These are phyloP conservation scores for Wickerhamiella occidentalis DNA, from an alignment of 805 yeast species.

Conservation along the genomic window DNA sequence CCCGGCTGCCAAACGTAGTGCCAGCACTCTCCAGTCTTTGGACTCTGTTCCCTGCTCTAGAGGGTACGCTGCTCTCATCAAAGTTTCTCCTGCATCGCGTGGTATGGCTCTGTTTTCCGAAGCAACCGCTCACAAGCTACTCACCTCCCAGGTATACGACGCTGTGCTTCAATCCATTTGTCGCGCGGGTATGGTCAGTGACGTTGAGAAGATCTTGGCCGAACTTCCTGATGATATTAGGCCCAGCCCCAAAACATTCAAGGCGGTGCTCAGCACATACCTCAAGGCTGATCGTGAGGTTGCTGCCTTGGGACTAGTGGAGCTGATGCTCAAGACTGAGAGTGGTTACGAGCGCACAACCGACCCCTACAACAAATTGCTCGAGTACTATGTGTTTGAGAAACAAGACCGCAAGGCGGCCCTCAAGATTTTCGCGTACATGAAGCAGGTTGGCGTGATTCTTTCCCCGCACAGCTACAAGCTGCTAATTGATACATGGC, in stretches of 20 bases:
- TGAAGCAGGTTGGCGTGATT: conserved; percentile 22
- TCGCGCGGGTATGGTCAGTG: not conserved
- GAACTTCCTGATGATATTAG: conserved; percentile 7
- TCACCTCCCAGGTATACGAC: conserved; percentile 13
- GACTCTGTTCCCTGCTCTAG: conserved; percentile 12
- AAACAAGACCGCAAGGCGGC: conserved; percentile 27
- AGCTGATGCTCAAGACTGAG: not conserved
- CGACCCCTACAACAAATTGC: conserved; percentile 29
- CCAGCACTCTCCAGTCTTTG: not conserved
- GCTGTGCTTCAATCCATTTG: conserved; percentile 10
- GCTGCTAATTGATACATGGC: conserved; percentile 30
- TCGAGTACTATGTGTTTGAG: conserved; percentile 30
- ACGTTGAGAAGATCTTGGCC: not conserved
- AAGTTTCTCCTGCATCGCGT: not conserved
- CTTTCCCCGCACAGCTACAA: conserved; percentile 33
- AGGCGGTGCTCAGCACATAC: not conserved
- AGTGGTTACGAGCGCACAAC: conserved; percentile 13
- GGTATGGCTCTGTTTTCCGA: conserved; percentile 12
- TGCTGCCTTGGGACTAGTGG: conserved; percentile 7
- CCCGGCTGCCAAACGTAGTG: conserved; percentile 8
- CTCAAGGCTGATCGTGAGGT: conserved; percentile 8
- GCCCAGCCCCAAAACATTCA: conserved; percentile 4
- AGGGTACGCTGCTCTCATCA: conserved; percentile 11
- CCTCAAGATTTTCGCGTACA: conserved; percentile 23
- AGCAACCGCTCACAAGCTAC: conserved; percentile 11